These are phyloP conservation scores for Scortechinia acanthostroma DNA, from an alignment of 2,329 filamentous ascomycete species.

Conservation along the genomic window DNA sequence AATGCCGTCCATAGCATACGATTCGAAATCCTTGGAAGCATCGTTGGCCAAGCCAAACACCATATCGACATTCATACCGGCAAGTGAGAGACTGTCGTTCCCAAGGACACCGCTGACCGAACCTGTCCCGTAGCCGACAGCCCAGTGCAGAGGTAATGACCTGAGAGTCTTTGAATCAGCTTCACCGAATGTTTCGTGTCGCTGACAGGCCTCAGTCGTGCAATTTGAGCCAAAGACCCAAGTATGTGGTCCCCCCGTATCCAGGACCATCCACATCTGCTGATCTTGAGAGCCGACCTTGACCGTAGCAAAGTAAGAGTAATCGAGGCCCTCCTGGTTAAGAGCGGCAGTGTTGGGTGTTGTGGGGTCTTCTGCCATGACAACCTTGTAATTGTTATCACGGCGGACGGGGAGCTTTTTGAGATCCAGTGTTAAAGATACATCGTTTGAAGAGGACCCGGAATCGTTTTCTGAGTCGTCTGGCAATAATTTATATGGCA, in stretches of 20 bases:
- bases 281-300: constrained; percentile 11
- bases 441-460: neutral
- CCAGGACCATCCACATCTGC: constrained; percentile 11
- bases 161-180: neutral
- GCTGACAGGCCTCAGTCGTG: neutral
- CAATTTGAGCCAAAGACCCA: constrained; percentile 46
- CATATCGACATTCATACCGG: neutral
- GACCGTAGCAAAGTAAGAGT: constrained; percentile 11
- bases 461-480: neutral
- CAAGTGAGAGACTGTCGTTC: neutral
- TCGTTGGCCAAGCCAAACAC: constrained; percentile 13
- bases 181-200: neutral
- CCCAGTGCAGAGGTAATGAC: too few species aligned
- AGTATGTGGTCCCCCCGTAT: constrained; percentile 29
- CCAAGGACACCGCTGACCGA: neutral
- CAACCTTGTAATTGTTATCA: constrained; percentile 3
- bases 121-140: neutral
- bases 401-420: neutral
- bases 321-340: constrained; percentile 8
- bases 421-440: neutral
- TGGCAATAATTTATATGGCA: neutral
- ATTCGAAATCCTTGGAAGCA: constrained; percentile 40
- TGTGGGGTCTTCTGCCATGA: constrained; percentile 6
- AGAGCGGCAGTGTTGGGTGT: constrained; percentile 8
- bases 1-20: constrained; percentile 52